Evolutionary conservation across 2,329 filamentous ascomycete genomes (phyloP).

Genomic region (Escovopsis weberi): DNA sequence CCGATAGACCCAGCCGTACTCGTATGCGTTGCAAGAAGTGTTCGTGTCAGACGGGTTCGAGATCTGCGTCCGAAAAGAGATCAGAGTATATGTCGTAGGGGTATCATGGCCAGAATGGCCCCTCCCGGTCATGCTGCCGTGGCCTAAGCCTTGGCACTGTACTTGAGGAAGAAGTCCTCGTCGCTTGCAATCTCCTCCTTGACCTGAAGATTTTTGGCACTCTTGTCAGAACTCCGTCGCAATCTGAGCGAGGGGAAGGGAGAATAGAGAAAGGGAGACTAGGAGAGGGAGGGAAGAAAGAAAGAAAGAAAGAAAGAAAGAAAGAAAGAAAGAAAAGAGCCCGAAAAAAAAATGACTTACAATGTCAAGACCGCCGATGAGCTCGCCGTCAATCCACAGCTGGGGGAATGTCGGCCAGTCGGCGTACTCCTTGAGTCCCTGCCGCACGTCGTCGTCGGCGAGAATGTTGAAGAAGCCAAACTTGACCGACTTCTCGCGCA

Average conservation of each 20-base stretch:
- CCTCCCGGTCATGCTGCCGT: no score
- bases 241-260: slow-evolving; percentile 8
- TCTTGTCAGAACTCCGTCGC: no score
- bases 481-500: slow-evolving; percentile 81
- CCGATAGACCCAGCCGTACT: no score
- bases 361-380: slow-evolving; percentile 90
- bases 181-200: slow-evolving; percentile 86
- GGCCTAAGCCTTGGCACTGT: slow-evolving; percentile 38
- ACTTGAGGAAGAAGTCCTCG: slow-evolving; percentile 66
- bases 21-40: no score
- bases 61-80: no score
- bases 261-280: not conserved
- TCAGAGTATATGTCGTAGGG: no score
- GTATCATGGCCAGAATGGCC: no score
- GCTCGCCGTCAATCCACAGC: slow-evolving; percentile 77
- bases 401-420: slow-evolving; percentile 98
- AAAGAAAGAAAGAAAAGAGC: no score
- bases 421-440: slow-evolving; percentile 92
- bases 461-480: slow-evolving; percentile 99
- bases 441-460: slow-evolving; percentile 90
- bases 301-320: not conserved
- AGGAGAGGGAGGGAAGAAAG: no score
- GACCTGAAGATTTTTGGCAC: slow-evolving; percentile 39
- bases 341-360: slow-evolving; percentile 40
- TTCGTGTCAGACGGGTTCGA: no score